Conservation (phyloP, 2,329 filamentous ascomycete genomes). For the Neopestalotiopsis sp. region DNA sequence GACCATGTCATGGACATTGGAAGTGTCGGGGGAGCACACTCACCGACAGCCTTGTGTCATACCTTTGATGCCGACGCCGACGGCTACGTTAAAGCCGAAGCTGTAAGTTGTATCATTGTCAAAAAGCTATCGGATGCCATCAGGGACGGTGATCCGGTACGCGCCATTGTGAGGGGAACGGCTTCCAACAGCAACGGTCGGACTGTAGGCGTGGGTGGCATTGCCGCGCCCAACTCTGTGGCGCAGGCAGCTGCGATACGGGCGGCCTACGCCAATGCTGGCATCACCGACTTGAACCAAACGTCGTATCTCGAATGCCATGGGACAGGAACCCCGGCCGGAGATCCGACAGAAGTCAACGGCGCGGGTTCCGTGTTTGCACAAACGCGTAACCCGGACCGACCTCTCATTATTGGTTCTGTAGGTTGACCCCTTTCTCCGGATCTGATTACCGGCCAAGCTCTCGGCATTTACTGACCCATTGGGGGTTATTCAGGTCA, state of each 20-base stretch:
- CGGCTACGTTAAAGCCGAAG: conserved; percentile 57
- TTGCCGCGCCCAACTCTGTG: conserved; percentile 48
- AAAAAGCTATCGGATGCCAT: conserved; percentile 50
- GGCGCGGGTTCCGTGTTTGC: conserved; percentile 25
- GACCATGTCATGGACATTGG: conserved; percentile 20
- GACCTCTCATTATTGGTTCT: no score
- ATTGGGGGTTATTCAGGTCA: no score
- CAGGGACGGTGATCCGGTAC: conserved; percentile 42
- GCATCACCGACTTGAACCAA: conserved; percentile 27
- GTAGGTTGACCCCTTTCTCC: no score
- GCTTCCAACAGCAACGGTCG: conserved; percentile 47
- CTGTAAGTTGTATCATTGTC: conserved; percentile 46
- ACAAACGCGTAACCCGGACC: no score
- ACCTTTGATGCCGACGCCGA: conserved; percentile 45
- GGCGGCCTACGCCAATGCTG: conserved; percentile 32
- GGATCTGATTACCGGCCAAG: no score
- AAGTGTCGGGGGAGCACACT: conserved; percentile 33
- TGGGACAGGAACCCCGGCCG: conserved; percentile 31
- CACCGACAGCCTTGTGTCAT: conserved; percentile 33
- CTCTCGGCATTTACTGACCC: no score
- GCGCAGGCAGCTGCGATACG: conserved; percentile 41
- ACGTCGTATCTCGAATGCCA: conserved; percentile 34
- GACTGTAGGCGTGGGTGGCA: conserved; percentile 47
- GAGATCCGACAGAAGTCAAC: conserved; percentile 32
- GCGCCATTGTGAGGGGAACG: conserved; percentile 43